phyloP scores from a whole-genome alignment of 208 protist genomes.

The Leishmania major region DNA sequence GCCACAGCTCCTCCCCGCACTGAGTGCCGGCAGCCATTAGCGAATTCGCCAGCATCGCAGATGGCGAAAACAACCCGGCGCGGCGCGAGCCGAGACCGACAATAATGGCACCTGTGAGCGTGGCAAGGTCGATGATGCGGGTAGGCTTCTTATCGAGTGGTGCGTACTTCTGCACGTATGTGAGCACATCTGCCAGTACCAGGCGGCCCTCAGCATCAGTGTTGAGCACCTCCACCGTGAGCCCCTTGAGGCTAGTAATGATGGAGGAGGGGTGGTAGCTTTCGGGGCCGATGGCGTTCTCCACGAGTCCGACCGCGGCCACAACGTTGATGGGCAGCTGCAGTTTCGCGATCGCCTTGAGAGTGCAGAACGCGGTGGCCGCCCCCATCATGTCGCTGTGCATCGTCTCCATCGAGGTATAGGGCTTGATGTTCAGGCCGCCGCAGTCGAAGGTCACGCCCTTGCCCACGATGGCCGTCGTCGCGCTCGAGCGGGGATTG shows the following conservation, averaged over 20 bases:
- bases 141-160: constrained; percentile 58
- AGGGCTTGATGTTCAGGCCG: constrained; percentile 91
- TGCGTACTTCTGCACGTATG: constrained; percentile 80
- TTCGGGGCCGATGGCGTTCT: constrained; percentile 87
- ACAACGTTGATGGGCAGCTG: constrained; percentile 78
- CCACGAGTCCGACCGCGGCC: constrained; percentile 78
- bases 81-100: constrained; percentile 74
- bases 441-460: constrained; percentile 93
- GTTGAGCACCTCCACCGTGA: constrained; percentile 91
- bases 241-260: constrained; percentile 76
- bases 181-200: constrained; percentile 89
- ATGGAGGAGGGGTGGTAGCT: constrained; percentile 86
- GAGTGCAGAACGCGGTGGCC: constrained; percentile 71
- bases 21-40: constrained; percentile 61
- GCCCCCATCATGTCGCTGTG: constrained; percentile 94
- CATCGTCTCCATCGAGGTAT: constrained; percentile 92
- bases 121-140: constrained; percentile 90
- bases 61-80: constrained; percentile 77
- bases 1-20: constrained; percentile 83
- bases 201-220: constrained; percentile 93
- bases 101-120: constrained; percentile 89
- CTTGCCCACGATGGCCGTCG: constrained; percentile 86
- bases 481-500: constrained; percentile 40
- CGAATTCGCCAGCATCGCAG: constrained; percentile 33
- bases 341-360: constrained; percentile 72